Percentiles rank a stretch among this genome's conserved stretches.
These are phyloP conservation scores for Xylaria sp. DNA, from an alignment of 2,329 filamentous ascomycete genomes.

Conservation along the genomic window DNA sequence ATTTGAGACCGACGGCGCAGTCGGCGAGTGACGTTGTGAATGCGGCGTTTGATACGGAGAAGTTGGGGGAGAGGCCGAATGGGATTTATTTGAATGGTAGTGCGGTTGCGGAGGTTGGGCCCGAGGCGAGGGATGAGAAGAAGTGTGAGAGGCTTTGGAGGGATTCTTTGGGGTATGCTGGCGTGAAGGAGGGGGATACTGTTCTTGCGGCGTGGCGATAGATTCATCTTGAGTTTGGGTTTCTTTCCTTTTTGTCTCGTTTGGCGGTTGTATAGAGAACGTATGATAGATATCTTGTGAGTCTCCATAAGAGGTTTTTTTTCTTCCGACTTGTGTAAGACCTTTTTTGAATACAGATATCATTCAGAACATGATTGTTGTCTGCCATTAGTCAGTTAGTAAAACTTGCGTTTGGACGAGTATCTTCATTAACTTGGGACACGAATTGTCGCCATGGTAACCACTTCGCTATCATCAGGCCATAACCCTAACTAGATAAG, in stretches of 20 bases:
- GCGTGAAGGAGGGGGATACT: constrained; percentile 29
- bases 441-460: too few relatives aligned
- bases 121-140: constrained; percentile 27
- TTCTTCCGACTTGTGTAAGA: too few relatives aligned
- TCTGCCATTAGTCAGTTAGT: too few relatives aligned
- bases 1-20: constrained; percentile 25
- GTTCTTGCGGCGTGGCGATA: constrained; percentile 26
- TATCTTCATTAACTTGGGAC: too few relatives aligned
- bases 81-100: constrained; percentile 32
- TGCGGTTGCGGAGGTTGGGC: constrained; percentile 13
- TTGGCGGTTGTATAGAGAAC: not conserved
- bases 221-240: not conserved
- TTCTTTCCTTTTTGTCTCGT: not conserved
- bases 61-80: constrained; percentile 28
- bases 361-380: too few relatives aligned
- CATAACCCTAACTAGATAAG: too few relatives aligned
- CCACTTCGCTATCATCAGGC: too few relatives aligned
- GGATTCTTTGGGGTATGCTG: constrained; percentile 26
- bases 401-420: too few relatives aligned
- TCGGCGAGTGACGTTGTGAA: constrained; percentile 31
- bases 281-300: not conserved
- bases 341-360: too few relatives aligned
- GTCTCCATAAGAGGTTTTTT: not conserved
- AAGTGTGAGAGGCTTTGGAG: constrained; percentile 30
- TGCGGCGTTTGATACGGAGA: constrained; percentile 27